A percentile compares a stretch with the other conserved stretches of the same genome.
Conservation (phyloP, 257 asterid genomes). For the Capsicum rhomboideum region DNA sequence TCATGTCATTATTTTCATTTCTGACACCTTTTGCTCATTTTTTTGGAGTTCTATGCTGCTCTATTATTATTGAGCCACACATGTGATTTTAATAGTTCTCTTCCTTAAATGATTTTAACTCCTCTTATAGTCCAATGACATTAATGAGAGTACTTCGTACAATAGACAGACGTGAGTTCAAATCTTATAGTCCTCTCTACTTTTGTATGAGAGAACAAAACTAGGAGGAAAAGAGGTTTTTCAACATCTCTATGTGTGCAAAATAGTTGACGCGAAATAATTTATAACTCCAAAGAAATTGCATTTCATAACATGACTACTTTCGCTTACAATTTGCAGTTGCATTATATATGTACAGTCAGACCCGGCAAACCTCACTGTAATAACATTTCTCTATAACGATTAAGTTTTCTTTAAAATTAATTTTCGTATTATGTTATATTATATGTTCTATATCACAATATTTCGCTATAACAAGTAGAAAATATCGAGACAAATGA, state of each 20-base stretch:
- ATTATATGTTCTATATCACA: not conserved
- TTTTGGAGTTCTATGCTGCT: not conserved
- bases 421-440: not conserved
- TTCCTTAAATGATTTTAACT: not conserved
- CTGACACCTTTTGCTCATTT: not conserved
- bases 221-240: not conserved
- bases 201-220: not conserved
- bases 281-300: not conserved
- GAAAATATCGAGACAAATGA: not conserved
- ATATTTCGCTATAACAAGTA: not conserved
- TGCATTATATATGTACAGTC: too few relatives aligned
- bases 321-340: too few relatives aligned
- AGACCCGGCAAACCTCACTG: not conserved
- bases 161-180: not conserved
- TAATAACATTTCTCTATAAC: not conserved
- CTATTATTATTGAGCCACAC: not conserved
- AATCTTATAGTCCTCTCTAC: not conserved
- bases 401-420: not conserved
- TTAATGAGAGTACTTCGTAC: not conserved
- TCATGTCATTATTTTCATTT: not conserved
- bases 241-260: not conserved
- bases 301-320: not conserved
- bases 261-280: not conserved
- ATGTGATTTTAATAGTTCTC: not conserved
- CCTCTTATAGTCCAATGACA: not conserved